Conservation (phyloP, 2,329 filamentous ascomycete genomes). For the Penicillium sp. region DNA sequence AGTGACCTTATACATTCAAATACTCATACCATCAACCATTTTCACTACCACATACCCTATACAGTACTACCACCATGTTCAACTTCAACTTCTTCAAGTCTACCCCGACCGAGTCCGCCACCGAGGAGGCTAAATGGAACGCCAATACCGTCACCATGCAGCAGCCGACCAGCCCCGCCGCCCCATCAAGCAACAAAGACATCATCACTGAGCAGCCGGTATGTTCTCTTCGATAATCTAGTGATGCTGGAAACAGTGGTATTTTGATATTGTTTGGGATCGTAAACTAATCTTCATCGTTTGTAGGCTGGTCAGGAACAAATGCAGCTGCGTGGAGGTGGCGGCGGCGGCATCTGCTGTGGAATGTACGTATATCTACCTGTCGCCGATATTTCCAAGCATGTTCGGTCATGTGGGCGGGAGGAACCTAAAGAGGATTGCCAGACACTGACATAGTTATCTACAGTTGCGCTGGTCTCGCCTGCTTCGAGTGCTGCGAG, state of each 20-base stretch:
- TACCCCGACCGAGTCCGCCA: slow-evolving; percentile 21
- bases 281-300: slow-evolving; percentile 5
- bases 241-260: not conserved
- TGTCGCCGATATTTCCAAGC: no score
- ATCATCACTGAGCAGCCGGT: slow-evolving; percentile 33
- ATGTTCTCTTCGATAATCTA: slow-evolving; percentile 4
- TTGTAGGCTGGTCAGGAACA: slow-evolving; percentile 25
- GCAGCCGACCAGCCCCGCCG: slow-evolving; percentile 32
- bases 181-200: slow-evolving; percentile 25
- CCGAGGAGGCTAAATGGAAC: slow-evolving; percentile 30
- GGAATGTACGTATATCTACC: slow-evolving; percentile 29
- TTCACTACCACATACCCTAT: not conserved
- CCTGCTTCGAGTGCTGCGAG: slow-evolving; percentile 36
- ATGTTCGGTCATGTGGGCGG: not conserved
- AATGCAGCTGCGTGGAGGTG: slow-evolving; percentile 35
- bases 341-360: slow-evolving; percentile 32
- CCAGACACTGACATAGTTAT: slow-evolving; percentile 3
- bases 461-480: slow-evolving; percentile 32
- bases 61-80: slow-evolving; percentile 20
- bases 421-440: not conserved
- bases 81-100: slow-evolving; percentile 36
- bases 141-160: slow-evolving; percentile 33
- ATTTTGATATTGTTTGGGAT: not conserved
- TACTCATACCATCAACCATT: not conserved
- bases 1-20: no score